phyloP scores from a whole-genome alignment of 2,329 filamentous ascomycete species.

The Ambrosiella beaveri region DNA sequence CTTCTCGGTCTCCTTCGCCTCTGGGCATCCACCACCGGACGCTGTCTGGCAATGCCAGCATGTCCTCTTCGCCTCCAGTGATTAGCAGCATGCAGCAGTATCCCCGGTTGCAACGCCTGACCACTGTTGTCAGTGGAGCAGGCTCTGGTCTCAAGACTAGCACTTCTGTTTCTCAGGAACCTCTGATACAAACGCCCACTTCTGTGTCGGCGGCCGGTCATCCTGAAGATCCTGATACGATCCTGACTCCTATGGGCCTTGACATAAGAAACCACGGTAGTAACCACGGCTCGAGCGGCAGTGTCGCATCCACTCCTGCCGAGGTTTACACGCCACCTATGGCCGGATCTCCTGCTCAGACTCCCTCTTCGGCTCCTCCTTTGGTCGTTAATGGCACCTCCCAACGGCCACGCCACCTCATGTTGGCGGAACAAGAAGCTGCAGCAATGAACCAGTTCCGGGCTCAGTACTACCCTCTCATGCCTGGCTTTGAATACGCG shows the following conservation, averaged over 20 bases:
- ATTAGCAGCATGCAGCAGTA: not conserved
- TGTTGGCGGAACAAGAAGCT: not conserved
- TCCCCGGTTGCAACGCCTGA: slow-evolving; percentile 18
- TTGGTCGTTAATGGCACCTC: slow-evolving; percentile 10
- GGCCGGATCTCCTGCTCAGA: not conserved
- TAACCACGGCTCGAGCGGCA: not conserved
- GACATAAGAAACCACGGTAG: not conserved
- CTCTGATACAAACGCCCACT: not conserved
- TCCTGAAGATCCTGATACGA: slow-evolving; percentile 4
- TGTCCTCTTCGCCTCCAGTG: slow-evolving; percentile 20
- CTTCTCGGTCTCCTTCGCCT: slow-evolving; percentile 38
- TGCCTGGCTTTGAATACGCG: too few species aligned
- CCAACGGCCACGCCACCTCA: not conserved
- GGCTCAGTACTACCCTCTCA: too few species aligned
- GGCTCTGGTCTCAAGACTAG: slow-evolving; percentile 26
- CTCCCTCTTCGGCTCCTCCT: slow-evolving; percentile 6
- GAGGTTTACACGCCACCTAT: not conserved
- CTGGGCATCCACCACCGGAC: slow-evolving; percentile 20
- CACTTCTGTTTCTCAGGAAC: slow-evolving; percentile 15
- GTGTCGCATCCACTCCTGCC: slow-evolving; percentile 5
- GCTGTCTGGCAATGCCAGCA: slow-evolving; percentile 23
- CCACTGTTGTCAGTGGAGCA: slow-evolving; percentile 19
- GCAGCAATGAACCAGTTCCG: too few species aligned
- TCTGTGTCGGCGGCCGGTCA: not conserved
- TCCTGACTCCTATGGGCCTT: slow-evolving; percentile 2